Evolutionary conservation across 805 yeast species (phyloP).

Genomic region (Yamadazyma takamatsuzukensis): DNA sequence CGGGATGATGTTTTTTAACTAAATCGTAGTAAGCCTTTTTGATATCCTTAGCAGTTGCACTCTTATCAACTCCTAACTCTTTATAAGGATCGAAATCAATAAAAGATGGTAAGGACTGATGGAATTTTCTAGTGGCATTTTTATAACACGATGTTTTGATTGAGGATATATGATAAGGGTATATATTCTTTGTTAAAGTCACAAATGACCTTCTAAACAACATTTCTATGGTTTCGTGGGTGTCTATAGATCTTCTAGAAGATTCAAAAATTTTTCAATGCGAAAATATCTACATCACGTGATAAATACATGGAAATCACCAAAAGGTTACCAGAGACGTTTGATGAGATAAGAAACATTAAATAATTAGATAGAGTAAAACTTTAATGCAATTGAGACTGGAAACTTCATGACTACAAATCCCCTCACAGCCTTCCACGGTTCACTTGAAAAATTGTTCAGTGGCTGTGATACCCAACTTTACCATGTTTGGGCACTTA

Average conservation of each 20-base stretch:
- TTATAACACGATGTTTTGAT: not conserved
- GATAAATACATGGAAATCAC: not conserved
- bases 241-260: not conserved
- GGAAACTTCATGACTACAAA: no score
- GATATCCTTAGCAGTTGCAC: conserved; percentile 77
- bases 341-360: no score
- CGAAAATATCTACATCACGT: not conserved
- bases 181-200: not conserved
- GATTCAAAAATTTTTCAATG: not conserved
- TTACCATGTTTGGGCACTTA: no score
- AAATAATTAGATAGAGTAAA: no score
- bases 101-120: conserved; percentile 1
- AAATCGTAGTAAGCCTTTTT: conserved; percentile 91
- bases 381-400: no score
- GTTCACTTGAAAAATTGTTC: no score
- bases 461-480: no score
- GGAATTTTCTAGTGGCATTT: conserved; percentile 1
- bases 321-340: no score
- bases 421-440: no score
- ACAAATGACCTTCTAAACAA: no score
- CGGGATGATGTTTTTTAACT: conserved; percentile 95
- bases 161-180: not conserved
- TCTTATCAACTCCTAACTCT: conserved; percentile 69
- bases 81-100: conserved; percentile 74
- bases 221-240: no score